phyloP scores from a whole-genome alignment of 2,329 filamentous ascomycete genomes.

The Biscogniauxia mediterranea region DNA sequence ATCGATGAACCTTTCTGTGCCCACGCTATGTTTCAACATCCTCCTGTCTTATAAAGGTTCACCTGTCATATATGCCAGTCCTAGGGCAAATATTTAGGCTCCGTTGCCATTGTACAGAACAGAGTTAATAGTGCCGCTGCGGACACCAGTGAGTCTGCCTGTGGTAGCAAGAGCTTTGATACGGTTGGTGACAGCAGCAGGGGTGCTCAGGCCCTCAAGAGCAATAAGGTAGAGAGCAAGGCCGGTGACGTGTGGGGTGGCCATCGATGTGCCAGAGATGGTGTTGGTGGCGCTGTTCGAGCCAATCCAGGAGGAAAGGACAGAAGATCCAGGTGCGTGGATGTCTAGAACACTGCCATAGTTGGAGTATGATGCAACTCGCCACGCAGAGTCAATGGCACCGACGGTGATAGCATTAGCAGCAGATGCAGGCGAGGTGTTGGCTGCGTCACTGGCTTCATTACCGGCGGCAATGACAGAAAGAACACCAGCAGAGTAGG shows the following conservation, averaged over 20 bases:
- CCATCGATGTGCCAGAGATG: slow-evolving; percentile 62
- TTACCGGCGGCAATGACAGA: slow-evolving; percentile 59
- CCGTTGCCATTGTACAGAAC: slow-evolving; percentile 30
- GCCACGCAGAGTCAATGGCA: slow-evolving; percentile 42
- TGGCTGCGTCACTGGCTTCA: slow-evolving; percentile 36
- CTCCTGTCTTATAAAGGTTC: too few species aligned
- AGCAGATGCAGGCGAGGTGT: slow-evolving; percentile 48
- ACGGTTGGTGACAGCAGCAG: slow-evolving; percentile 32
- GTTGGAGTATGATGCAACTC: slow-evolving; percentile 48
- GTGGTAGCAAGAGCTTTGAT: slow-evolving; percentile 29
- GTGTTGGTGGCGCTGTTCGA: slow-evolving; percentile 37
- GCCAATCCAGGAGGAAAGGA: slow-evolving; percentile 43
- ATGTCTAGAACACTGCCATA: slow-evolving; percentile 44
- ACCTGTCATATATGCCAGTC: too few species aligned
- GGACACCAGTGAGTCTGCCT: slow-evolving; percentile 18
- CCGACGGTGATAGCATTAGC: slow-evolving; percentile 52
- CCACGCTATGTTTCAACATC: too few species aligned
- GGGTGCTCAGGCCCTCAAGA: slow-evolving; percentile 41
- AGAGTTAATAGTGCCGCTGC: slow-evolving; percentile 24
- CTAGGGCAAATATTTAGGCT: slow-evolving; percentile 14
- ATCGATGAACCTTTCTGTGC: too few species aligned
- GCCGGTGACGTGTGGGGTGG: slow-evolving; percentile 60
- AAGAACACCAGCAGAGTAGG: slow-evolving; percentile 47
- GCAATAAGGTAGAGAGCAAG: slow-evolving; percentile 55
- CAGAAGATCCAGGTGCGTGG: slow-evolving; percentile 41